Conservation (phyloP, 2,329 filamentous ascomycete genomes). For the Aspergillus fijiensis region DNA sequence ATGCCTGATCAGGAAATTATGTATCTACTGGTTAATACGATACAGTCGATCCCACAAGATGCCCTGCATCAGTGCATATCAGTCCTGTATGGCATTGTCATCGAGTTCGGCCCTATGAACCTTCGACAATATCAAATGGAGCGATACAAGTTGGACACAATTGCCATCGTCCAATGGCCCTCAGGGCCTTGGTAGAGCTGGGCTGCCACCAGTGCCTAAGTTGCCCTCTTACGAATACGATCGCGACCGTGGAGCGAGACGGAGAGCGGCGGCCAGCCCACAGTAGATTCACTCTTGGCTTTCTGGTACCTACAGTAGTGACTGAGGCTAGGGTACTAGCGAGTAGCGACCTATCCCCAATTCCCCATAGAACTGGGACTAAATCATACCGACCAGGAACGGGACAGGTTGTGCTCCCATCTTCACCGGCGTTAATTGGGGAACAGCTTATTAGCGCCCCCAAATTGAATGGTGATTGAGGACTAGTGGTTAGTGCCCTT, state of each 20-base stretch:
- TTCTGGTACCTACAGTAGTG: slow-evolving; percentile 38
- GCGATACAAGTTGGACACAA: neutral
- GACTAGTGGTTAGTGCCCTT: neutral
- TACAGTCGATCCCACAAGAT: neutral
- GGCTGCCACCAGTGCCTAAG: neutral
- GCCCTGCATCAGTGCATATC: neutral
- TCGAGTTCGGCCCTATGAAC: neutral
- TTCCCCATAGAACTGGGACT: slow-evolving; percentile 5
- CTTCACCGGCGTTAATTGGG: slow-evolving; percentile 12
- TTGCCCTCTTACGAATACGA: neutral
- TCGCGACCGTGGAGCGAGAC: slow-evolving; percentile 3
- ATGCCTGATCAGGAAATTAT: neutral
- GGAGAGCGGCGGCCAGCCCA: slow-evolving; percentile 6
- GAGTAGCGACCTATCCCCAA: slow-evolving; percentile 7
- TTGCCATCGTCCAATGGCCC: neutral
- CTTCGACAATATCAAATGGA: neutral
- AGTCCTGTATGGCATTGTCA: neutral
- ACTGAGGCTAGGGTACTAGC: slow-evolving; percentile 12
- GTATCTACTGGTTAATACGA: neutral
- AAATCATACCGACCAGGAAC: slow-evolving; percentile 14
- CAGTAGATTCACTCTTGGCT: slow-evolving; percentile 16
- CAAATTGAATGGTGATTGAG: neutral
- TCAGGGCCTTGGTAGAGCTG: too few species aligned
- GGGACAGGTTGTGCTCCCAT: slow-evolving; percentile 11
- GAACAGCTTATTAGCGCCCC: slow-evolving; percentile 6